Evolutionary conservation across 192 early-diverging fungal genomes (phyloP).

Genomic region (Umbelopsis sp.): DNA sequence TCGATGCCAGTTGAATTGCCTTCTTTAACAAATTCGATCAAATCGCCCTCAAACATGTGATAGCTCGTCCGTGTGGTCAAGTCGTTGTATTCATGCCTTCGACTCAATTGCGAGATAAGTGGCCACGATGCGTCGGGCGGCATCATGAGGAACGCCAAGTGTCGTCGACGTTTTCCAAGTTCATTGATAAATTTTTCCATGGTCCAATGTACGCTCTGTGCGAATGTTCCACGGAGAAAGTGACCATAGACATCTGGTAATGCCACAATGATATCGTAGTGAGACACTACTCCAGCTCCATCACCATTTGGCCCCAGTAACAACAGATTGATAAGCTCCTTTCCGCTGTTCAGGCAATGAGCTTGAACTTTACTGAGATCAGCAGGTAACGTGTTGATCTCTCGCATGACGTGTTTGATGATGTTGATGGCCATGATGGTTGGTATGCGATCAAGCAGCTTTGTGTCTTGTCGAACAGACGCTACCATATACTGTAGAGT

Average conservation of each 20-base stretch:
- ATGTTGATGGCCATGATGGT: conserved; percentile 48
- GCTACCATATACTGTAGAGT: conserved; percentile 47
- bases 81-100: conserved; percentile 52
- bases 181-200: conserved; percentile 60
- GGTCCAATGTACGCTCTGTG: conserved; percentile 59
- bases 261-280: conserved; percentile 59
- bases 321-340: conserved; percentile 51
- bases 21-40: conserved; percentile 61
- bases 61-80: conserved; percentile 49
- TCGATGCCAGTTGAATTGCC: conserved; percentile 65
- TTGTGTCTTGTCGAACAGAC: conserved; percentile 44
- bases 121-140: conserved; percentile 79
- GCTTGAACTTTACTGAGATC: conserved; percentile 44
- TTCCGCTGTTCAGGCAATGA: conserved; percentile 53
- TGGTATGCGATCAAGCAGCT: conserved; percentile 47
- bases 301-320: conserved; percentile 46
- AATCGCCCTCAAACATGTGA: conserved; percentile 51
- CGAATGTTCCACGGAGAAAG: conserved; percentile 48
- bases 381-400: conserved; percentile 50
- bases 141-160: conserved; percentile 57
- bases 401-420: conserved; percentile 52
- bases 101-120: conserved; percentile 72
- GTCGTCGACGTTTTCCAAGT: conserved; percentile 52
- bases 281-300: conserved; percentile 50
- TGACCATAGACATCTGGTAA: conserved; percentile 56